Base-by-base conservation (phyloP, 2,329 filamentous ascomycete genomes). In the Akanthomyces uredinophilus region DNA sequence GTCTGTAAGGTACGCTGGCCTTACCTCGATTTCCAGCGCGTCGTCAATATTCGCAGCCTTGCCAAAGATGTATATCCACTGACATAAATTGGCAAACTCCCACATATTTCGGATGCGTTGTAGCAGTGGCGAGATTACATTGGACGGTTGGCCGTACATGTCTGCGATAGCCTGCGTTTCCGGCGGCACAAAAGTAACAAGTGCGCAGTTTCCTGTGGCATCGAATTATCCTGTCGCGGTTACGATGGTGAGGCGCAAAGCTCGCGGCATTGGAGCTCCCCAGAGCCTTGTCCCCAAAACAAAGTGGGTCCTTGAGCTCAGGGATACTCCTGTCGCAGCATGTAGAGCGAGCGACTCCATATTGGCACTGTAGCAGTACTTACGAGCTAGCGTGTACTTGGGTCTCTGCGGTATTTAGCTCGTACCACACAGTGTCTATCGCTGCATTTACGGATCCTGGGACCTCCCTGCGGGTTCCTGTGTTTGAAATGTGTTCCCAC, bases 1-100 rank as follows among this genome's bases (percentile, higher is more conserved):
- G 24, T 18, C 13, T 20, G 47, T 8, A n/a, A 27, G 22, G 44
- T 18, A 39, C 16, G 27, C 35, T 35, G 16, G 4, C 14, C 71
- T 39, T 85, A 96, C 95, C 79, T 98, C 93, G 66, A 97, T 90
- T 71, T 94, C 92, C 65, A 97, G 83, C 71, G 89, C 87, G 65
- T 96, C 90, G 69, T 95, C 89, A 67, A 98, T 90, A 78, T 96
- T 97, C 73, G 96, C 87, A 49, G 87, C 87, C 70, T 89, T 87
- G 65, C 94, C 93, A 74, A 99, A 99, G 46, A 94, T 85, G 73
- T 88, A 90, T 64, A 98, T 91, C 83, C 92, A 99, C 77, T 99
- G 94, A 77, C 89, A 92, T 8, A 98, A 79, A 70, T 92, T 94
- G 64, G 94, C 91, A 76, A 98, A 97, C 75, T 97, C 90, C 93